Evolutionary conservation across 805 yeast species (phyloP).

Genomic region (Myxozyma melibiosi): DNA sequence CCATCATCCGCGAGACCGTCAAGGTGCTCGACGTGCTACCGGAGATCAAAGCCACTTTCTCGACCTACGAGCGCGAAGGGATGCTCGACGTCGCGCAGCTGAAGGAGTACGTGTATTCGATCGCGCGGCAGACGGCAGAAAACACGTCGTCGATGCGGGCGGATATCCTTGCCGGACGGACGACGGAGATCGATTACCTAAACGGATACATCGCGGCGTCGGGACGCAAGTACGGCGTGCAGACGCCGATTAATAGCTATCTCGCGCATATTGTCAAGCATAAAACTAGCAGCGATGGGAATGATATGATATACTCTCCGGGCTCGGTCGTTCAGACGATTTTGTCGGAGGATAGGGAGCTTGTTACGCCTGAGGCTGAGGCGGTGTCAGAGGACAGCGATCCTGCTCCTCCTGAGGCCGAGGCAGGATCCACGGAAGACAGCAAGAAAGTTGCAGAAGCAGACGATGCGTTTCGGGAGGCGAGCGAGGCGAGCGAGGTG

Average conservation of each 20-base stretch:
- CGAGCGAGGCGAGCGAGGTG: too few relatives aligned
- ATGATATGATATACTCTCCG: neutral
- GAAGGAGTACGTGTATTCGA: slow-evolving; percentile 44
- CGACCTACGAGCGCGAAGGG: slow-evolving; percentile 4
- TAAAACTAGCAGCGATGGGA: neutral
- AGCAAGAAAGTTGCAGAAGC: too few relatives aligned
- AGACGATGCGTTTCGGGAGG: too few relatives aligned
- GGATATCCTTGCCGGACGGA: slow-evolving; percentile 56
- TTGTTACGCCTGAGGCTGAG: too few relatives aligned
- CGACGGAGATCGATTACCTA: slow-evolving; percentile 78
- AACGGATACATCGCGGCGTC: slow-evolving; percentile 70
- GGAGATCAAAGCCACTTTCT: slow-evolving; percentile 10
- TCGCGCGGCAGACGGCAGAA: slow-evolving; percentile 51
- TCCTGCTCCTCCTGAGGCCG: too few relatives aligned
- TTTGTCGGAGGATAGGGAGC: too few relatives aligned
- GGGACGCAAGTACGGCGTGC: slow-evolving; percentile 9
- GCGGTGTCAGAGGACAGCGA: too few relatives aligned
- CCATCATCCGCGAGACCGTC: slow-evolving; percentile 45
- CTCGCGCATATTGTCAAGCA: slow-evolving; percentile 2
- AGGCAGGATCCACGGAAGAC: too few relatives aligned
- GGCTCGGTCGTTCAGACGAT: too few relatives aligned
- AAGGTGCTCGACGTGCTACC: slow-evolving; percentile 10
- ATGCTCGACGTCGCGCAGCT: slow-evolving; percentile 42
- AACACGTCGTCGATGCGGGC: slow-evolving; percentile 74
- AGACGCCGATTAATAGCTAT: slow-evolving; percentile 20